Evolutionary conservation across 106 monocot species (phyloP).

Genomic region (Cymbidium sinense): DNA sequence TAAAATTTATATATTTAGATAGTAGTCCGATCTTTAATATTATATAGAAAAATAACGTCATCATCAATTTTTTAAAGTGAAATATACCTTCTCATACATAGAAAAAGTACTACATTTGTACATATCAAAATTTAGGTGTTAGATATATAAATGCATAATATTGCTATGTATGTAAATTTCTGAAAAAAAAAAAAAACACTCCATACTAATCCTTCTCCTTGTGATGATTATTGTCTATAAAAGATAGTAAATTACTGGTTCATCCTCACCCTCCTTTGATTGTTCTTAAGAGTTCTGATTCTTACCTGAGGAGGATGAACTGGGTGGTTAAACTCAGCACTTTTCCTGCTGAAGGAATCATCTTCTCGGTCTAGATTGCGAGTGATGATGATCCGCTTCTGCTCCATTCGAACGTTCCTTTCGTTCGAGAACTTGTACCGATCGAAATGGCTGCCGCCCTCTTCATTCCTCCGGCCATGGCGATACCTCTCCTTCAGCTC

Average conservation of each 20-base stretch:
- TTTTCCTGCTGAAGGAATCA: neutral
- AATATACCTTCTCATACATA: no score
- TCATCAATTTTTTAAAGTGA: no score
- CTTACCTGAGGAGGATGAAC: neutral
- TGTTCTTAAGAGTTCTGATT: conserved; percentile 3
- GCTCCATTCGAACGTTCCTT: conserved; percentile 17
- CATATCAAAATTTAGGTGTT: no score
- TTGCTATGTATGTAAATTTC: no score
- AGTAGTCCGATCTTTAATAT: no score
- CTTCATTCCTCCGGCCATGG: neutral
- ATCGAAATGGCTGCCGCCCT: neutral
- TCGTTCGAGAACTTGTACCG: neutral
- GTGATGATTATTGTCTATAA: neutral
- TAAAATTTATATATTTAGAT: no score
- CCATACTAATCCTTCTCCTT: no score
- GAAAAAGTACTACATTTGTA: no score
- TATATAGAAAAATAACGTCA: no score
- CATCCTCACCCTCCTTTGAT: conserved; percentile 4
- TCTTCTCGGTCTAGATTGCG: conserved; percentile 1
- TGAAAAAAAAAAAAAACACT: no score
- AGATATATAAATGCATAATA: no score
- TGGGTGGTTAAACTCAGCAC: neutral
- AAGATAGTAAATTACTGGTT: neutral
- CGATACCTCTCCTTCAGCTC: neutral
- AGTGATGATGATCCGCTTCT: conserved; percentile 16